Conservation (phyloP, 1,284 basidiomycete species). For the Ustilago hordei region DNA sequence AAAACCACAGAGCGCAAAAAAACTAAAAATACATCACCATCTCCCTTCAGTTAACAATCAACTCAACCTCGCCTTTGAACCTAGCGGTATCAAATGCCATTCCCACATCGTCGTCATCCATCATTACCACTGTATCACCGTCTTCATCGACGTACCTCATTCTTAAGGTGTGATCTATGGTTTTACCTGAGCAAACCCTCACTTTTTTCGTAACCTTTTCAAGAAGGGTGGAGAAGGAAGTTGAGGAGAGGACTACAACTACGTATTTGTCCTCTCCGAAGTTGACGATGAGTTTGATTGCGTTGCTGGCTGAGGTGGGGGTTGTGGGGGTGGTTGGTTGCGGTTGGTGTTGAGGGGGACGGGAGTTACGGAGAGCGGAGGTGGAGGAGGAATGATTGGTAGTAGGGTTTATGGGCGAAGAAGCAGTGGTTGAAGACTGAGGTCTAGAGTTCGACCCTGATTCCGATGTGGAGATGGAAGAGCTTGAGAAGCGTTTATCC, state of each 20-base stretch:
- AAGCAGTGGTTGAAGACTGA: conserved; percentile 55
- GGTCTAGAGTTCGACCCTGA: conserved; percentile 51
- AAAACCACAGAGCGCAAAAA: not conserved
- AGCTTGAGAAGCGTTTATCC: conserved; percentile 56
- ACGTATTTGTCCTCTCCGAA: conserved; percentile 91
- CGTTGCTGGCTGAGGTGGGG: conserved; percentile 30
- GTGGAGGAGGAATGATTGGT: conserved; percentile 4
- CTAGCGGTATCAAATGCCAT: conserved; percentile 63
- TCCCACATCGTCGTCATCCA: conserved; percentile 65
- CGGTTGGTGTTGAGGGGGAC: not conserved
- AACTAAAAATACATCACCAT: conserved; percentile 10
- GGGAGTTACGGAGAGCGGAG: conserved; percentile 9
- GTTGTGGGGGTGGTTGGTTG: conserved; percentile 4
- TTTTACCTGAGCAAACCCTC: conserved; percentile 72
- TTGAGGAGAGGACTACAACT: conserved; percentile 83
- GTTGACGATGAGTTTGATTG: conserved; percentile 74
- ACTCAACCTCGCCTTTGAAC: conserved; percentile 44
- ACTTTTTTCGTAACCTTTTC: conserved; percentile 93
- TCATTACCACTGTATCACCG: conserved; percentile 64
- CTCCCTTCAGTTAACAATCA: conserved; percentile 29
- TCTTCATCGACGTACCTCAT: conserved; percentile 67
- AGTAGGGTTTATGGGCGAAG: conserved; percentile 51
- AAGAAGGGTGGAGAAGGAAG: conserved; percentile 83
- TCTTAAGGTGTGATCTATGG: conserved; percentile 25
- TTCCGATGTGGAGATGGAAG: conserved; percentile 55